phyloP scores from a whole-genome alignment of 1,284 basidiomycete genomes.

The Ceratobasidium sp. region DNA sequence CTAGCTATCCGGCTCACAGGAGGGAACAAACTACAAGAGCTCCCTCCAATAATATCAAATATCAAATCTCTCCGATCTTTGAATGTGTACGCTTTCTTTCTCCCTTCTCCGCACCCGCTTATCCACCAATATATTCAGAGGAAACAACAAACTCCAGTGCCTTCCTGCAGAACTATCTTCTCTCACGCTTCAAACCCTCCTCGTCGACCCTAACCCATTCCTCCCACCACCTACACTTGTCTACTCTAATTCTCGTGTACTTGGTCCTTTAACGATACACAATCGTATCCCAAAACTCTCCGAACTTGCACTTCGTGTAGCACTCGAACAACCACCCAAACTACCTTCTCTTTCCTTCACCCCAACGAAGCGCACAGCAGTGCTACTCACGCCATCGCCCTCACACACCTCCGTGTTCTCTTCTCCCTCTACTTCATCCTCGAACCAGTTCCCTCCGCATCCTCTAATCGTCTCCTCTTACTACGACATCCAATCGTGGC shows the following conservation, averaged over 20 bases:
- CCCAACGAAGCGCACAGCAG: background rate
- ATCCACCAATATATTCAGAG: background rate
- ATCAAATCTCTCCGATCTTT: conserved; percentile 26
- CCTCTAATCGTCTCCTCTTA: background rate
- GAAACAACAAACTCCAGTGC: conserved; percentile 22
- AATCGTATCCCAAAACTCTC: conserved; percentile 1
- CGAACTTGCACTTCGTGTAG: conserved; percentile 23
- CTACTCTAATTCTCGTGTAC: background rate
- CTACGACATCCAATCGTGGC: conserved; percentile 16
- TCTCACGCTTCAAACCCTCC: conserved; percentile 26
- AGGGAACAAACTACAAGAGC: conserved; percentile 12
- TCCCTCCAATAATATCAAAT: conserved; percentile 13
- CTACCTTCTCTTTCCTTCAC: background rate
- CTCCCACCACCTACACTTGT: background rate
- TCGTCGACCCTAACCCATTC: conserved; percentile 37
- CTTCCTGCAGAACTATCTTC: conserved; percentile 19
- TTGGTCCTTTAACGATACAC: background rate
- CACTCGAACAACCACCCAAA: background rate
- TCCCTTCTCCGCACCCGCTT: background rate
- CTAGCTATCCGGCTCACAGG: background rate
- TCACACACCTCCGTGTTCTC: conserved; percentile 24
- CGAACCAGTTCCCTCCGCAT: conserved; percentile 2
- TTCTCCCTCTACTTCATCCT: background rate
- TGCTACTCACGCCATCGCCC: conserved; percentile 12
- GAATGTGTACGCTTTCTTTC: background rate